Conservation (phyloP, 495 filamentous ascomycete genomes). For the Trichoderma reesei region DNA sequence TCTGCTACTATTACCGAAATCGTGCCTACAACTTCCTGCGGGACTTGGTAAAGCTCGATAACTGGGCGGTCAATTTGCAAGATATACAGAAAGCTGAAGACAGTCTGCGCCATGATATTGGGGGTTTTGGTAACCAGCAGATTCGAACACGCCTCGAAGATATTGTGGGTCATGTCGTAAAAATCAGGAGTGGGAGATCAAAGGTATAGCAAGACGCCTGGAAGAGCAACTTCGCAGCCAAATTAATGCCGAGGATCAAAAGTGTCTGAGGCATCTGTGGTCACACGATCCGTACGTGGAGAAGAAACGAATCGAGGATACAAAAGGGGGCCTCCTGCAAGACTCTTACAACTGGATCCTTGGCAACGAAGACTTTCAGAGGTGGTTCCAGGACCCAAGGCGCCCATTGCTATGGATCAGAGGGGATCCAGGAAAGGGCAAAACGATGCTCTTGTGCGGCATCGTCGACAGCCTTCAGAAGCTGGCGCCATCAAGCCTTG, state of each 20-base stretch:
- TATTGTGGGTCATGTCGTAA: too few relatives aligned
- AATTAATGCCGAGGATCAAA: neutral
- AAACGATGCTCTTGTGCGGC: constrained; percentile 39
- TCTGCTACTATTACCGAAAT: too few relatives aligned
- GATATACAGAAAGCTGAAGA: too few relatives aligned
- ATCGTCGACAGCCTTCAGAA: constrained; percentile 28
- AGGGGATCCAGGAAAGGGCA: constrained; percentile 34
- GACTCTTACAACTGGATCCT: constrained; percentile 37
- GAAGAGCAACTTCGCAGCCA: too few relatives aligned
- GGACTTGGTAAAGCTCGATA: too few relatives aligned
- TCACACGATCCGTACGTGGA: constrained; percentile 25
- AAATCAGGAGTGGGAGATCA: too few relatives aligned
- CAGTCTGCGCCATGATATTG: too few relatives aligned
- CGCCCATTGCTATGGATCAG: constrained; percentile 27
- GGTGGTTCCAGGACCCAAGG: constrained; percentile 14
- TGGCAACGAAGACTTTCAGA: constrained; percentile 25
- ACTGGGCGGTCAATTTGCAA: too few relatives aligned
- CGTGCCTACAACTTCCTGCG: too few relatives aligned
- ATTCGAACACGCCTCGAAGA: too few relatives aligned
- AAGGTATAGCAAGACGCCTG: too few relatives aligned
- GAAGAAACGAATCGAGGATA: constrained; percentile 29
- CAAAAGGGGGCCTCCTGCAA: constrained; percentile 30
- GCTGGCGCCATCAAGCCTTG: neutral
- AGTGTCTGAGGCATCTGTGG: constrained; percentile 20
- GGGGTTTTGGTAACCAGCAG: too few relatives aligned